These are phyloP conservation scores for Nitzschia sp. DNA, from an alignment of 108 stramenopile genomes.

Conservation along the genomic window DNA sequence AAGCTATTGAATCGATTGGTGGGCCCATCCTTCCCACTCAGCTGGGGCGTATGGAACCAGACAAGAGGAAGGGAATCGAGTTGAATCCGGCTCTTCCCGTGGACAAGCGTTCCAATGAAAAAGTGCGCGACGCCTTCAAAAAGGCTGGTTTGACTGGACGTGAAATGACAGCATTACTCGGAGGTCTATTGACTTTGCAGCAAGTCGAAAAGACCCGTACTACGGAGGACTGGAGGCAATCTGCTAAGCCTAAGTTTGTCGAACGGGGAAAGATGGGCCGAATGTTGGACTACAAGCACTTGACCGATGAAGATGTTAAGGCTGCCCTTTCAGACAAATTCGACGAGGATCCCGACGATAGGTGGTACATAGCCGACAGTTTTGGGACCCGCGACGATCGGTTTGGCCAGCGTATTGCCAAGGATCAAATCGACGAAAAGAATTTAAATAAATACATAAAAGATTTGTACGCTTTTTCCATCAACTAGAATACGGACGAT, in stretches of 20 bases:
- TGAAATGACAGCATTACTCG: constrained; percentile 85
- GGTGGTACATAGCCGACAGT: constrained; percentile 87
- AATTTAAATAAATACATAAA: constrained; percentile 70
- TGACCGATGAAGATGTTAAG: constrained; percentile 83
- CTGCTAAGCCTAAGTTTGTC: constrained; percentile 73
- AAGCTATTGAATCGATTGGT: constrained; percentile 78
- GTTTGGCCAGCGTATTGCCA: constrained; percentile 66
- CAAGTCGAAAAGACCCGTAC: constrained; percentile 68
- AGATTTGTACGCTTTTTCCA: constrained; percentile 21
- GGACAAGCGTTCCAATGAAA: constrained; percentile 43
- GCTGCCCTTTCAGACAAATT: constrained; percentile 50
- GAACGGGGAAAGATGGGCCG: constrained; percentile 87
- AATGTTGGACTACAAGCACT: constrained; percentile 78
- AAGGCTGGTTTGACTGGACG: constrained; percentile 80
- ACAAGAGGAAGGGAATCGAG: constrained; percentile 39
- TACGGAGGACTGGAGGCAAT: constrained; percentile 74
- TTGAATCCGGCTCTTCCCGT: constrained; percentile 40
- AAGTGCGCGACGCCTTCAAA: constrained; percentile 58
- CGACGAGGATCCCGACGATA: constrained; percentile 79
- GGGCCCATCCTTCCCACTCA: constrained; percentile 79
- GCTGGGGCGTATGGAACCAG: constrained; percentile 69
- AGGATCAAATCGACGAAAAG: constrained; percentile 53
- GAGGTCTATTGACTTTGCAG: constrained; percentile 70
- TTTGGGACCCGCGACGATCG: constrained; percentile 80
- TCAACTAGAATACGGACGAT: constrained; percentile 9